Evolutionary conservation across 1,139 yeast genomes (phyloP).

Genomic region (Kodamaea sp.): DNA sequence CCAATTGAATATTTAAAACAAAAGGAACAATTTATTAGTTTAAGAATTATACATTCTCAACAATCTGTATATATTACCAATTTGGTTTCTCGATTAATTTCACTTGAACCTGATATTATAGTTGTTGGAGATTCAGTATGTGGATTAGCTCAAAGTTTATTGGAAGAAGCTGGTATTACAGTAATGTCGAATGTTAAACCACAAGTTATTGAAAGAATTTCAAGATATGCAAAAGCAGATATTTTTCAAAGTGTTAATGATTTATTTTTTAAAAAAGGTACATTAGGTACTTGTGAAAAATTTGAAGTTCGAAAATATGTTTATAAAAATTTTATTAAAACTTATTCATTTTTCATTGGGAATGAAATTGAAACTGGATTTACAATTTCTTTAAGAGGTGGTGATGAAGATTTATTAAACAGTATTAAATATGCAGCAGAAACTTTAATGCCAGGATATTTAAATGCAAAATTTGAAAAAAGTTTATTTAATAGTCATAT

Average conservation of each 20-base stretch:
- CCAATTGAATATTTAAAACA: constrained; percentile 81
- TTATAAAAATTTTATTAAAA: constrained; percentile 54
- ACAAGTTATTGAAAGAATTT: constrained; percentile 74
- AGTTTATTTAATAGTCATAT: constrained; percentile 70
- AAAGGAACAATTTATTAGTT: constrained; percentile 72
- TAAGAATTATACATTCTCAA: constrained; percentile 83
- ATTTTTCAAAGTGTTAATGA: constrained; percentile 53
- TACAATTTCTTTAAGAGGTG: constrained; percentile 80
- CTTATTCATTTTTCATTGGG: constrained; percentile 76
- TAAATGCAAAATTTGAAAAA: constrained; percentile 77
- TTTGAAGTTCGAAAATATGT: constrained; percentile 70
- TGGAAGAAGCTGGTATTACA: constrained; percentile 72
- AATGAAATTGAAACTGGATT: constrained; percentile 74
- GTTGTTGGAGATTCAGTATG: constrained; percentile 80
- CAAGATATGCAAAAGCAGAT: constrained; percentile 81
- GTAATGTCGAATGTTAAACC: constrained; percentile 80
- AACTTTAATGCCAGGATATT: constrained; percentile 71
- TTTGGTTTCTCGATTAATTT: constrained; percentile 71
- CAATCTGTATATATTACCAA: constrained; percentile 83
- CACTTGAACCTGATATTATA: constrained; percentile 75
- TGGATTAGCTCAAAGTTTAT: constrained; percentile 71
- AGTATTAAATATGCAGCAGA: constrained; percentile 77
- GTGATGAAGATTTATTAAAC: constrained; percentile 53
- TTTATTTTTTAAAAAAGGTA: constrained; percentile 47
- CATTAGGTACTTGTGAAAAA: constrained; percentile 66